Evolutionary conservation across 768 basidiomycete species (phyloP), one percentile per base, ranked within the genome.

Genomic region (Coprinopsis sp.): DNA sequence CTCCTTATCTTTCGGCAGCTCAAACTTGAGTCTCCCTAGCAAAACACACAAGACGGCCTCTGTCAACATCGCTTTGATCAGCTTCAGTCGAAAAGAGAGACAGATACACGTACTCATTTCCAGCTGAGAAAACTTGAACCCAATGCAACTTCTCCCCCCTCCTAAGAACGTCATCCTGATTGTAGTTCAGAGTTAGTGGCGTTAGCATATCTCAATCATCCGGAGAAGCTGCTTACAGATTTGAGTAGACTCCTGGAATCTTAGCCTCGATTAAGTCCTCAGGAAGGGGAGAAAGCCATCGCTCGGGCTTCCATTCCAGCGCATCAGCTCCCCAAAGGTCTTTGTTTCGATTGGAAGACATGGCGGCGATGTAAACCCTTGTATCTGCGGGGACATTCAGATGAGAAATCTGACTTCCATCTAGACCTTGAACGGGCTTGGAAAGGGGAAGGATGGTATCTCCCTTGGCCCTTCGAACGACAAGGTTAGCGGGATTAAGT

Each of bases 241-340:
- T 62, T 2, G 72, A 67, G 51, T 76, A 77, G 5, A 74, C 55
- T 0, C 74, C 73, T 2, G 74, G 73, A 10, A 73, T 59, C 21
- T 60, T 66, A 3, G 72, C 70, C 11, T 66, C 59, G 2, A 44
- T 46, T 2, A 76, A 54, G n/a, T 54, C 41, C 6, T 65, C 55
- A 6, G 72, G 74, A 14, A 73, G 57, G 0, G 64, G 64, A 2
- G 59, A 51, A 1, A 76, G 59, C 76, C 76, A 78, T 16, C 76
- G 59, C 51, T 77, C 73, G 1, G 76, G 76, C 51, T 73, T 76
- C 73, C 74, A 77, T 45, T 75, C 69, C n/a, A 55, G 46, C 2
- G 71, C 66, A 48, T 79, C 75, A 10, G 58, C 54, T 7, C 76
- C 77, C 76, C 75, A 78, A 3, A 76, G 52, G 1, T 59, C 60